Evolutionary conservation across 495 filamentous ascomycete genomes (phyloP).

Genomic region (Talaromyces trachyspermus): DNA sequence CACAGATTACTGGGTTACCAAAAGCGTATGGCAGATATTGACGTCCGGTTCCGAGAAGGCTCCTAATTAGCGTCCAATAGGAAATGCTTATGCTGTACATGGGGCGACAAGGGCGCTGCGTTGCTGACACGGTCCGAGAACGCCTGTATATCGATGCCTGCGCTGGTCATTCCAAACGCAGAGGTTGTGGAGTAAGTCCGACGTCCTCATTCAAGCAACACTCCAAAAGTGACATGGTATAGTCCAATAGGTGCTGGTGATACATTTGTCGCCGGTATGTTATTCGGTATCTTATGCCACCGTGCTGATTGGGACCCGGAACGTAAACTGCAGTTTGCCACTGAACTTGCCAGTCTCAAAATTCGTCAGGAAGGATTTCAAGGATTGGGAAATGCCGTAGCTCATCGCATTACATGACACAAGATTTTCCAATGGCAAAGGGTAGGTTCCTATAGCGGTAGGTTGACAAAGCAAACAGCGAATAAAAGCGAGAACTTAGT

Average conservation of each 20-base stretch:
- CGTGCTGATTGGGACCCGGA: slow-evolving; percentile 41
- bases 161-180: slow-evolving; percentile 31
- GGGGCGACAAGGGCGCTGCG: slow-evolving; percentile 55
- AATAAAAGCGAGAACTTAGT: too few species aligned
- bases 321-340: slow-evolving; percentile 53
- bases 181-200: slow-evolving; percentile 56
- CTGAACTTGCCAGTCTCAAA: slow-evolving; percentile 59
- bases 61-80: background rate
- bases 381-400: slow-evolving; percentile 29
- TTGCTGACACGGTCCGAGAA: slow-evolving; percentile 33
- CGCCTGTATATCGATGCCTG: slow-evolving; percentile 36
- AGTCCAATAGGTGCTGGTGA: slow-evolving; percentile 68
- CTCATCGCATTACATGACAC: background rate
- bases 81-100: slow-evolving; percentile 46
- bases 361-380: slow-evolving; percentile 59
- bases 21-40: slow-evolving; percentile 34
- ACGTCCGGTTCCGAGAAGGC: background rate
- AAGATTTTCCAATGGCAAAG: too few species aligned
- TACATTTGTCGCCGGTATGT: slow-evolving; percentile 66
- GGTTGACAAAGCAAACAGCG: too few species aligned
- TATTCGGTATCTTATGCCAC: slow-evolving; percentile 52
- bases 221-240: slow-evolving; percentile 11
- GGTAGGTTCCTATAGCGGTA: too few species aligned
- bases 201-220: slow-evolving; percentile 5
- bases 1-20: slow-evolving; percentile 32